A percentile compares a stretch with the other conserved stretches of the same genome.
phyloP scores from a whole-genome alignment of 2,329 filamentous ascomycete genomes.

The Penicillium griseofulvum region DNA sequence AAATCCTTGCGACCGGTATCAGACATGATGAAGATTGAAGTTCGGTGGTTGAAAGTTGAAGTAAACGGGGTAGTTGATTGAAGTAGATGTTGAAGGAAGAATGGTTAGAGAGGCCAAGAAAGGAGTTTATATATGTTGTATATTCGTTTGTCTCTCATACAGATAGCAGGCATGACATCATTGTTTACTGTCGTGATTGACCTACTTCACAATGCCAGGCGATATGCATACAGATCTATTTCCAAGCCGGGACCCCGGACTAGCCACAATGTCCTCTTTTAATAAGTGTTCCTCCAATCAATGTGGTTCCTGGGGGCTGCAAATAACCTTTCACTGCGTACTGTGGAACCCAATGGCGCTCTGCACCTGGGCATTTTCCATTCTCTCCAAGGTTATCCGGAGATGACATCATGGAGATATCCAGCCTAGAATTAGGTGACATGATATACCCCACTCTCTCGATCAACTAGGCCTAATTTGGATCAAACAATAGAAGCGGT shows the following conservation, averaged over 20 bases:
- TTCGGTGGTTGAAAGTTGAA: slow-evolving; percentile 5
- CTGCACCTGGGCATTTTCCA: no score
- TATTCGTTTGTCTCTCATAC: neutral
- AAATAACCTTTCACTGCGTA: neutral
- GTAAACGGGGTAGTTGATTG: slow-evolving; percentile 3
- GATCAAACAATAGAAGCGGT: slow-evolving; percentile 1
- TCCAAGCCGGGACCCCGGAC: neutral
- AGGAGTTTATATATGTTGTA: slow-evolving; percentile 23
- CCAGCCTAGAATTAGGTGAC: no score
- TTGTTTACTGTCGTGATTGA: neutral
- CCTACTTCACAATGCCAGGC: neutral
- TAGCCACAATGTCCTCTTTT: no score
- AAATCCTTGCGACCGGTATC: slow-evolving; percentile 63
- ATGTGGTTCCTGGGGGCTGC: neutral
- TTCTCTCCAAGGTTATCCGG: neutral
- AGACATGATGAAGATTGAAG: slow-evolving; percentile 53
- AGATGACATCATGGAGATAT: neutral
- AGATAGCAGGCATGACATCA: slow-evolving; percentile 20
- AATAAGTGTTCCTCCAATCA: neutral
- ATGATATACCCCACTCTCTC: neutral
- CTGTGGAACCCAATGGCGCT: neutral
- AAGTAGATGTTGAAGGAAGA: neutral
- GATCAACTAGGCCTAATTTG: neutral
- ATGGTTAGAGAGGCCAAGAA: neutral
- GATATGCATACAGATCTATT: neutral